Conservation (phyloP, 1,284 basidiomycete species). For the Ganoderma lingzhi region DNA sequence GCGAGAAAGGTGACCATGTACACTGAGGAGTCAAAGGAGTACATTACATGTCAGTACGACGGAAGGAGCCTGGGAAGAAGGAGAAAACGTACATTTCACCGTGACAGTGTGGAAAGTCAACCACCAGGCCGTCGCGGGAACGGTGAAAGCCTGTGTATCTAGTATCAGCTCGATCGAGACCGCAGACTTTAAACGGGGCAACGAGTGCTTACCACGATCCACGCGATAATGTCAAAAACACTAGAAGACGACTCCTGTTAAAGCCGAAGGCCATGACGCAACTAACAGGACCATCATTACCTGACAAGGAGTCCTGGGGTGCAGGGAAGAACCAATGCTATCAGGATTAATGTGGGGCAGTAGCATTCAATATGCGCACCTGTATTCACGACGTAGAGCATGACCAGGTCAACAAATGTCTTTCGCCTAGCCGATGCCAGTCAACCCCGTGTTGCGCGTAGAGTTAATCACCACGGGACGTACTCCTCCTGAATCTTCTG, state of each 20-base stretch:
- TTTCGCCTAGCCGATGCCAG: background rate
- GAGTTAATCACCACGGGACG: background rate
- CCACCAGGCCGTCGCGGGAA: background rate
- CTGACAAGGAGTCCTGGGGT: background rate
- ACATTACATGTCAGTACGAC: background rate
- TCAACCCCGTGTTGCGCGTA: background rate
- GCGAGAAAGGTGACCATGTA: conserved; percentile 7
- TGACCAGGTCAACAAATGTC: background rate
- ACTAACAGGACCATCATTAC: background rate
- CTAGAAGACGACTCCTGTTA: background rate
- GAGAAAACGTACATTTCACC: background rate
- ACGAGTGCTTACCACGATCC: background rate
- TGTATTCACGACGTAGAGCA: background rate
- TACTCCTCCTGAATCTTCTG: background rate
- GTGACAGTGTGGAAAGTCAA: background rate
- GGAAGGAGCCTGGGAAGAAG: background rate
- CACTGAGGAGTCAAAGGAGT: background rate
- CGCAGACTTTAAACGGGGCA: background rate
- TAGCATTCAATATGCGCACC: background rate
- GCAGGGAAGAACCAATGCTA: background rate
- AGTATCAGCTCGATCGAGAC: background rate
- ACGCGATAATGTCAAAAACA: background rate
- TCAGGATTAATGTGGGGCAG: background rate
- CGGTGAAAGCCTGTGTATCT: background rate
- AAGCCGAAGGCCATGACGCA: background rate